Conservation (phyloP, 78 protist genomes). For the Polysphondylium violaceum region DNA sequence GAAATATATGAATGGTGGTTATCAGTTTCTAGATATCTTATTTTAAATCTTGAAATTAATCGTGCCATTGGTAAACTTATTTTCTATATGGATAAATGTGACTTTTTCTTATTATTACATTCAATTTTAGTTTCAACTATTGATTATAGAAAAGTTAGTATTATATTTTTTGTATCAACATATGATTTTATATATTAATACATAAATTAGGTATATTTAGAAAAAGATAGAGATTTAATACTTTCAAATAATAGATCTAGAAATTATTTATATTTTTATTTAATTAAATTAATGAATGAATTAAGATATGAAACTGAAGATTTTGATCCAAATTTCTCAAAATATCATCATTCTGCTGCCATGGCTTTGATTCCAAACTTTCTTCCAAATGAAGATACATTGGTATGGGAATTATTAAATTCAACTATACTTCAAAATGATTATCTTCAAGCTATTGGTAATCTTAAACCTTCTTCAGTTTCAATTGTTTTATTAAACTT, state of each 20-base stretch:
- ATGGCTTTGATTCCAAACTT: constrained; percentile 41
- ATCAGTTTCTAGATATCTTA: constrained; percentile 48
- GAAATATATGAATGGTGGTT: constrained; percentile 67
- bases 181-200: neutral
- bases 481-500: constrained; percentile 5
- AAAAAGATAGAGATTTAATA: constrained; percentile 39
- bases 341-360: constrained; percentile 46
- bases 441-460: constrained; percentile 35
- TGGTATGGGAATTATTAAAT: constrained; percentile 1
- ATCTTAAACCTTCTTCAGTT: constrained; percentile 1
- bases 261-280: constrained; percentile 20
- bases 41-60: constrained; percentile 17
- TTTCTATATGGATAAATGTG: constrained; percentile 57
- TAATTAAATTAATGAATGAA: constrained; percentile 54
- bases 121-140: constrained; percentile 53
- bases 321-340: constrained; percentile 42
- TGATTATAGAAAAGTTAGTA: constrained; percentile 37
- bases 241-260: constrained; percentile 59
- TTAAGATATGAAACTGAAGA: constrained; percentile 51
- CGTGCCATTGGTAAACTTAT: constrained; percentile 33
- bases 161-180: neutral
- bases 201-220: neutral
- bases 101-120: constrained; percentile 50
- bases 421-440: constrained; percentile 44
- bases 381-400: constrained; percentile 54